Evolutionary conservation across 345 rosid genomes (phyloP), one percentile per base, ranked within the genome.

Genomic region (Viola odorata): DNA sequence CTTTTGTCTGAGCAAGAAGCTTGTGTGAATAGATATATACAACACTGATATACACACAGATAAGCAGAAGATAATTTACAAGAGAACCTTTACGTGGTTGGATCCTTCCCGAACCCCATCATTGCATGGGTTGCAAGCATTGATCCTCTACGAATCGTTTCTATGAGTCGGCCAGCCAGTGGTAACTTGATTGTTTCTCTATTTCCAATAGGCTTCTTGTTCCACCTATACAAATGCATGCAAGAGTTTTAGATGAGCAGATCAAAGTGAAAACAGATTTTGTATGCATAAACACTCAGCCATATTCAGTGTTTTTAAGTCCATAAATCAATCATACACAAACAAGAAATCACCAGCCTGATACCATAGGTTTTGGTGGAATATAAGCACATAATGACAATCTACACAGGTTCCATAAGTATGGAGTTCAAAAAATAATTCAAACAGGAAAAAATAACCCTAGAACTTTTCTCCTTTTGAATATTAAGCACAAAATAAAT

Each of bases 51-150:
- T n/a, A n/a, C n/a, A n/a, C n/a, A 42, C 12, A 0, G 5, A 37
- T 55, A n/a, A 36, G 59, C 32, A 50, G 9, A 41, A 49, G 41
- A 8, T 49, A 49, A 36, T 0, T 12, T 63, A 13, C 11, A 52
- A 23, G 44, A 54, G 61, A 41, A 50, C 16, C 7, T 58, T 47
- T 70, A 81, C 5, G 53, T n/a, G 11, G 67, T 50, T 3, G 83
- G 89, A 71, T 91, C 98, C 78, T 85, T 88, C 55, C 96, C 96
- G 60, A 88, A 89, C 41, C 91, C 81, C 98, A 86, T 91, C 82
- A 89, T 72, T 60, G 89, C 95, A 81, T 88, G 98, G 49, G 98
- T 86, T 1, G 78, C 90, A 58, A 88, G 60, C 98, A 91, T 86
- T 6, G 89, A 85, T 53, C 89, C 95, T 73, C 92, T 73, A 50